Conservation (phyloP, 2,329 filamentous ascomycete genomes). For the Fusarium staphyleae region DNA sequence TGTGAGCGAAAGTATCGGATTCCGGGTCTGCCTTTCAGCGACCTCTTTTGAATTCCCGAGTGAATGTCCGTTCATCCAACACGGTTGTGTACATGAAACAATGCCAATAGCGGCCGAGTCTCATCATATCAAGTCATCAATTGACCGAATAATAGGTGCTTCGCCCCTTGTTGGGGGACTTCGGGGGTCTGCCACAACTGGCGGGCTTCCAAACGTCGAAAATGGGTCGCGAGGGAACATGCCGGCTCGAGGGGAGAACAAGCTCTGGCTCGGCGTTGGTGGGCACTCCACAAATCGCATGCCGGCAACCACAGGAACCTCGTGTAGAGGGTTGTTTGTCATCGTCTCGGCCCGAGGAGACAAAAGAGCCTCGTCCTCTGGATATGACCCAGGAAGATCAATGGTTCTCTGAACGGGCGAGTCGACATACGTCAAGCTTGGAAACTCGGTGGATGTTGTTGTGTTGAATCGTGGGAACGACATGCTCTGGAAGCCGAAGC, state of each 20-base stretch:
- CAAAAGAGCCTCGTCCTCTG: constrained; percentile 65
- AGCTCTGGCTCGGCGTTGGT: constrained; percentile 58
- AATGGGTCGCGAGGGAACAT: constrained; percentile 63
- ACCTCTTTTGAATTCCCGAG: background rate
- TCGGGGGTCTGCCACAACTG: constrained; percentile 68
- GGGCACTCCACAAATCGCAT: constrained; percentile 62
- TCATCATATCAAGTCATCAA: constrained; percentile 75
- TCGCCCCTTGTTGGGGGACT: constrained; percentile 78
- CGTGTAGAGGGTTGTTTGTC: constrained; percentile 71
- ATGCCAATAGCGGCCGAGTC: background rate
- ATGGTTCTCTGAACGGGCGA: constrained; percentile 46
- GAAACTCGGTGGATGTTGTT: constrained; percentile 6
- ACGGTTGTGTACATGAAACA: background rate
- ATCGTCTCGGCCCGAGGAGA: constrained; percentile 77
- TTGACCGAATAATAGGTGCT: constrained; percentile 77
- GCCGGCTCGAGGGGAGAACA: constrained; percentile 61
- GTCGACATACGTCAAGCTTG: constrained; percentile 23
- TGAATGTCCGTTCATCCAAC: constrained; percentile 10
- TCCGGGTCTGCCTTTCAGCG: background rate
- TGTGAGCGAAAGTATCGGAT: constrained; percentile 12
- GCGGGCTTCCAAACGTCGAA: constrained; percentile 58
- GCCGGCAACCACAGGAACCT: constrained; percentile 52
- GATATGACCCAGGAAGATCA: constrained; percentile 44
- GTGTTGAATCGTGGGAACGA: constrained; percentile 39
- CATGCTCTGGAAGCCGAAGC: constrained; percentile 54